phyloP scores from a whole-genome alignment of 768 basidiomycete species.

The Dioszegia aurantiaca region DNA sequence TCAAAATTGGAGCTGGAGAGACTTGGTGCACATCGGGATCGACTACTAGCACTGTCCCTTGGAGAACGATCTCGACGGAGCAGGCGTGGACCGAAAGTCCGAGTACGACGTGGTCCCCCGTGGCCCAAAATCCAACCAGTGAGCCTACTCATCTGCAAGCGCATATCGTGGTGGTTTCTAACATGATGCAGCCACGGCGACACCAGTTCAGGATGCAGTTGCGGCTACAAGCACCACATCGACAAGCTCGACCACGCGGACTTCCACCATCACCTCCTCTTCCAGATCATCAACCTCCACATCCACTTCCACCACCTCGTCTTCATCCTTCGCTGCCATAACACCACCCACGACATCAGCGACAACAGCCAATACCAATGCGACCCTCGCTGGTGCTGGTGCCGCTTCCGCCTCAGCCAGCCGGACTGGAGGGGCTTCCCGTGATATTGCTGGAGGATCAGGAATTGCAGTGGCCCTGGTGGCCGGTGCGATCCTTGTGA shows the following conservation, averaged over 20 bases:
- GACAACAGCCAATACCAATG: neutral
- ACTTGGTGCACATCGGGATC: neutral
- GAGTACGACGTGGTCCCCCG: too few relatives aligned
- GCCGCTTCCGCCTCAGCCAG: conserved; percentile 11
- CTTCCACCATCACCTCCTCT: neutral
- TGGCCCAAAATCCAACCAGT: too few relatives aligned
- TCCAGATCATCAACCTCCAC: neutral
- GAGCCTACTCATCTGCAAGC: too few relatives aligned
- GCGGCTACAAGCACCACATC: neutral
- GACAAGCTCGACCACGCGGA: neutral
- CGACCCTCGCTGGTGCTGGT: neutral
- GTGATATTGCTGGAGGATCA: neutral
- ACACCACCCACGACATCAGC: neutral
- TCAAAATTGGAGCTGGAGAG: conserved; percentile 26
- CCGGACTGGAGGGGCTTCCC: conserved; percentile 2
- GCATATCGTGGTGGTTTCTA: too few relatives aligned
- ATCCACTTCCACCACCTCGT: neutral
- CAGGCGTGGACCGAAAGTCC: neutral
- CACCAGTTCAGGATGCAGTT: too few relatives aligned
- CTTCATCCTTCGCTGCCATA: too few relatives aligned
- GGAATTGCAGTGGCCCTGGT: neutral
- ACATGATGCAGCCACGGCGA: too few relatives aligned
- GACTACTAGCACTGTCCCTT: neutral
- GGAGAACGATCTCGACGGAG: neutral
- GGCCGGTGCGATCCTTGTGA: neutral